Conservation (phyloP, 2,329 filamentous ascomycete genomes). For the Penicillium capsulatum region DNA sequence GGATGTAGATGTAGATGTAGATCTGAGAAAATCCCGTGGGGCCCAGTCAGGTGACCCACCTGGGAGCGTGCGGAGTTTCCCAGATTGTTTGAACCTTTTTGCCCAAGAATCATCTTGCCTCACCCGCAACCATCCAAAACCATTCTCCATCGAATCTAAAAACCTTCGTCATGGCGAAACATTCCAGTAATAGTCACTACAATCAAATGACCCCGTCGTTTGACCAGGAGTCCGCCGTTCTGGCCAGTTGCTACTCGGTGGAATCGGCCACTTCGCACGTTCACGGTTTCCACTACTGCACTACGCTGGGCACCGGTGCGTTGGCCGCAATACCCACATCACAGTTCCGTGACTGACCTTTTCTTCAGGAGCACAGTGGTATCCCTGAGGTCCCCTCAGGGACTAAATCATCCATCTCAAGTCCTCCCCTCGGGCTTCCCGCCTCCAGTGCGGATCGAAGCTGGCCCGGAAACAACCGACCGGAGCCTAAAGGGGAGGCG, state of each 20-base stretch:
- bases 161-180: slow-evolving; percentile 32
- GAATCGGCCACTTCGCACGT: slow-evolving; percentile 64
- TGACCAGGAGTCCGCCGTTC: slow-evolving; percentile 59
- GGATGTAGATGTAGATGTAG: no score
- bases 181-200: slow-evolving; percentile 72
- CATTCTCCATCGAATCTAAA: slow-evolving; percentile 7
- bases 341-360: slow-evolving; percentile 4
- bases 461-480: slow-evolving; percentile 29
- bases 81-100: no score
- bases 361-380: slow-evolving; percentile 72
- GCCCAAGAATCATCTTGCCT: background rate
- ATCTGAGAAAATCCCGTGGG: no score
- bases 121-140: slow-evolving; percentile 1
- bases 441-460: slow-evolving; percentile 59
- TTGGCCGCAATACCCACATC: slow-evolving; percentile 8
- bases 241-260: slow-evolving; percentile 88
- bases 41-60: slow-evolving; percentile 1
- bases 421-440: slow-evolving; percentile 79
- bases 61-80: no score
- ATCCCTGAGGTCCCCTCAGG: slow-evolving; percentile 91
- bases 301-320: slow-evolving; percentile 78
- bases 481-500: slow-evolving; percentile 72
- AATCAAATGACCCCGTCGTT: slow-evolving; percentile 56
- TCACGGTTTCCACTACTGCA: slow-evolving; percentile 89
- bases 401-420: slow-evolving; percentile 78